Conservation (phyloP, 495 filamentous ascomycete species). For the Aspergillus nidulans region DNA sequence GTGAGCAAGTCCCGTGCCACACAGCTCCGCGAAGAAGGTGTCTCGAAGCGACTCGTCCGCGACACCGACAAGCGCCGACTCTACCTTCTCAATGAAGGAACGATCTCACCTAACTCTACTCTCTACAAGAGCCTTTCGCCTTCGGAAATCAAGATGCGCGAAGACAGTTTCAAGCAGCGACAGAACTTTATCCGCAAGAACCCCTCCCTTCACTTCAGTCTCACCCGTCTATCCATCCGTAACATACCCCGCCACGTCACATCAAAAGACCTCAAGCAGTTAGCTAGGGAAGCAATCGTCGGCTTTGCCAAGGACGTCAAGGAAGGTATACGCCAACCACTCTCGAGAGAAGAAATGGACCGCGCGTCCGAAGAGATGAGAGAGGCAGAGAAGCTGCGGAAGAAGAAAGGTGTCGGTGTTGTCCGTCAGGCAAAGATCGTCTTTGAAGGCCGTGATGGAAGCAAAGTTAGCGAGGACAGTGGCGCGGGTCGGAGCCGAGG, state of each 20-base stretch:
- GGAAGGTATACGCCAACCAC: constrained; percentile 58
- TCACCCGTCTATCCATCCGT: constrained; percentile 89
- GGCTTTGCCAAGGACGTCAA: constrained; percentile 92
- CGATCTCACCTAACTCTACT: constrained; percentile 64
- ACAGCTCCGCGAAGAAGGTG: constrained; percentile 66
- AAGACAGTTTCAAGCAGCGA: constrained; percentile 81
- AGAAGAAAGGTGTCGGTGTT: constrained; percentile 80
- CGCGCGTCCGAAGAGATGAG: constrained; percentile 76
- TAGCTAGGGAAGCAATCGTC: constrained; percentile 85
- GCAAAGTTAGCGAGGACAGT: constrained; percentile 67
- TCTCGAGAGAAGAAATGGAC: constrained; percentile 81
- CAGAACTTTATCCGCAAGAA: constrained; percentile 87
- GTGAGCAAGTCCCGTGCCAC: constrained; percentile 75
- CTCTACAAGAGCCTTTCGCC: constrained; percentile 72
- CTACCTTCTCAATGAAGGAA: constrained; percentile 84
- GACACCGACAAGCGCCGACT: constrained; percentile 89
- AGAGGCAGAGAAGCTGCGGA: constrained; percentile 70
- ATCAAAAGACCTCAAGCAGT: constrained; percentile 84
- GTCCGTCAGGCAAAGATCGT: constrained; percentile 95
- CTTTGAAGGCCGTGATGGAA: constrained; percentile 78
- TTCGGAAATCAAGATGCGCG: constrained; percentile 79
- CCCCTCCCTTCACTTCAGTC: constrained; percentile 79
- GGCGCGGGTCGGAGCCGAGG: constrained; percentile 80
- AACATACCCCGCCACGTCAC: constrained; percentile 83
- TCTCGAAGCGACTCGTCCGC: constrained; percentile 57